Percentiles rank a stretch among this genome's conserved stretches.
These are phyloP conservation scores for Aureobasidium sp. DNA, from an alignment of 2,329 filamentous ascomycete species.

Conservation along the genomic window DNA sequence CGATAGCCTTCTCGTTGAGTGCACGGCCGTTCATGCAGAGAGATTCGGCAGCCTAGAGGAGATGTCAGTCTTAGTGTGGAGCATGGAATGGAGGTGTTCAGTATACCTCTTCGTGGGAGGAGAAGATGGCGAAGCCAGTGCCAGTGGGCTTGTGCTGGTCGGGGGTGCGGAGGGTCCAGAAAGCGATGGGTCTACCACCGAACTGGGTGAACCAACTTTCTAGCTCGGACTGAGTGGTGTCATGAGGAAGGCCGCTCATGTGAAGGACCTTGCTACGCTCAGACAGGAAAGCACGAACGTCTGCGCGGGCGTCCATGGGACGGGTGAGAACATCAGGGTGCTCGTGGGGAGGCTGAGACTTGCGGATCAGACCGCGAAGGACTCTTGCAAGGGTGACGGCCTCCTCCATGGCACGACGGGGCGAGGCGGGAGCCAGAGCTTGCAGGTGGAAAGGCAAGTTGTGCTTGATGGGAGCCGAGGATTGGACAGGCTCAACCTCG, in stretches of 20 bases:
- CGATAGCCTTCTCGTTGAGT: conserved; percentile 96
- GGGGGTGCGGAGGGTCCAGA: conserved; percentile 95
- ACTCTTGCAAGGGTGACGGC: conserved; percentile 90
- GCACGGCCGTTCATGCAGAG: conserved; percentile 99
- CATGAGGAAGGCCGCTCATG: conserved; percentile 93
- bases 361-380: conserved; percentile 84
- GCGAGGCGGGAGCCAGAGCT: conserved; percentile 88
- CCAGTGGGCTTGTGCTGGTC: conserved; percentile 99
- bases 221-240: conserved; percentile 96
- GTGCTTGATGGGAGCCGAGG: conserved; percentile 96
- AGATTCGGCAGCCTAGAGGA: conserved; percentile 77
- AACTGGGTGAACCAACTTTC: conserved; percentile 99
- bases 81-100: background rate
- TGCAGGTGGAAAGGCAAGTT: conserved; percentile 97
- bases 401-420: conserved; percentile 94
- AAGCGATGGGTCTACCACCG: conserved; percentile 92
- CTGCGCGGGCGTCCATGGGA: conserved; percentile 92
- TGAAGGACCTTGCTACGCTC: conserved; percentile 97
- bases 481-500: conserved; percentile 95
- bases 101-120: conserved; percentile 94
- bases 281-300: conserved; percentile 90
- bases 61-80: conserved; percentile 14
- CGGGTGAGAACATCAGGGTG: conserved; percentile 91
- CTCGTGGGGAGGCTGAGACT: conserved; percentile 87
- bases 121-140: conserved; percentile 96